Conservation (phyloP, 176 grass and related monocot species). For the Carex parvula region DNA sequence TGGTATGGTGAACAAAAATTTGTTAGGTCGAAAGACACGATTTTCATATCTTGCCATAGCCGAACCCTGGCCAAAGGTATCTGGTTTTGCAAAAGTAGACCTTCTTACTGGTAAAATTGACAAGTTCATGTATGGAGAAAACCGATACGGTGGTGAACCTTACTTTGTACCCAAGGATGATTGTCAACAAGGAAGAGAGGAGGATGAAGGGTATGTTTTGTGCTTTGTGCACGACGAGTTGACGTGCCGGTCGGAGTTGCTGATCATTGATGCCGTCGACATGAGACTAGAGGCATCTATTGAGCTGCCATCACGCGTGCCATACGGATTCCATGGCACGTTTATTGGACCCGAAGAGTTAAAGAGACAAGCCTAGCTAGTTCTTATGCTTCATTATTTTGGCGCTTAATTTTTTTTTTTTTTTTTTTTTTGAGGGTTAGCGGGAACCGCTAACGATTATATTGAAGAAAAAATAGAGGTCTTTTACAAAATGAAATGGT, state of each 20-base stretch:
- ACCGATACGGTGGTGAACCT: slow-evolving; percentile 58
- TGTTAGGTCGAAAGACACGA: slow-evolving; percentile 43
- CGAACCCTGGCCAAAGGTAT: slow-evolving; percentile 94
- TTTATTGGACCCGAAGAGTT: slow-evolving; percentile 54
- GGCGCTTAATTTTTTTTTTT: background rate
- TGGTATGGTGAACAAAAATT: slow-evolving; percentile 85
- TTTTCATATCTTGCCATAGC: slow-evolving; percentile 90
- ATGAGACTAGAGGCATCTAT: slow-evolving; percentile 62
- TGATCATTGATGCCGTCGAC: slow-evolving; percentile 53
- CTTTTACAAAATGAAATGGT: no score
- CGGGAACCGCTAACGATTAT: no score
- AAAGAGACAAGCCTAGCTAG: slow-evolving; percentile 49
- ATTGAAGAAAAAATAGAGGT: no score
- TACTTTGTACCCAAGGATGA: slow-evolving; percentile 59
- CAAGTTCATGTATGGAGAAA: slow-evolving; percentile 66
- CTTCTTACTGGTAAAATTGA: slow-evolving; percentile 40
- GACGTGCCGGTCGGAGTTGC: slow-evolving; percentile 42
- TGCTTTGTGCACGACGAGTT: slow-evolving; percentile 73
- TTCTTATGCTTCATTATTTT: background rate
- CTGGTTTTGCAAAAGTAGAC: slow-evolving; percentile 94
- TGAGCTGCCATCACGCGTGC: slow-evolving; percentile 64
- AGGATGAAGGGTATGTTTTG: slow-evolving; percentile 77
- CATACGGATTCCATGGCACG: slow-evolving; percentile 86
- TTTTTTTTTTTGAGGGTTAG: no score
- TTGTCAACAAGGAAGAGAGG: slow-evolving; percentile 4